Evolutionary conservation across 2,329 filamentous ascomycete genomes (phyloP).

Genomic region (Colletotrichum sp.): DNA sequence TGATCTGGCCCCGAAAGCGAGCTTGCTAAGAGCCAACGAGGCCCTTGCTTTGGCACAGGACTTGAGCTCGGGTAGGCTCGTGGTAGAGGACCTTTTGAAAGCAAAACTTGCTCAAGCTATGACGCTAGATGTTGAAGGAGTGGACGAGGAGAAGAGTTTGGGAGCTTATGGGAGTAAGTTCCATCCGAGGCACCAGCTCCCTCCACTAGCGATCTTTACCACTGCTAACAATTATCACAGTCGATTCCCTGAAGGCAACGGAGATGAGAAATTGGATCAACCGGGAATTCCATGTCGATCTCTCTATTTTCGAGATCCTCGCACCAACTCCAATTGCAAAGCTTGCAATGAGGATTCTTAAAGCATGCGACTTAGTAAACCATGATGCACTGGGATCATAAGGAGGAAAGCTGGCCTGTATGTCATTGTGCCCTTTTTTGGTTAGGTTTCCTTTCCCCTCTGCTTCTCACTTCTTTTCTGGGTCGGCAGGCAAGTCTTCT

Average conservation of each 20-base stretch:
- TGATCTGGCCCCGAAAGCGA: not conserved
- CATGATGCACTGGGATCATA: not conserved
- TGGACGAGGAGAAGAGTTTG: slow-evolving; percentile 22
- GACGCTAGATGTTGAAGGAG: slow-evolving; percentile 9
- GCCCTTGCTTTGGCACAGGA: slow-evolving; percentile 32
- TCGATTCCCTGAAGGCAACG: slow-evolving; percentile 28
- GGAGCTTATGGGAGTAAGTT: slow-evolving; percentile 20
- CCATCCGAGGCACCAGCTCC: not conserved
- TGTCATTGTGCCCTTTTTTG: not conserved
- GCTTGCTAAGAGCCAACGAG: slow-evolving; percentile 19
- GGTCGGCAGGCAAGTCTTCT: too few relatives aligned
- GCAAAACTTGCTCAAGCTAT: slow-evolving; percentile 29
- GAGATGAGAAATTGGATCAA: slow-evolving; percentile 28
- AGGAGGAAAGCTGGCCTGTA: not conserved
- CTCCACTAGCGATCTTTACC: not conserved
- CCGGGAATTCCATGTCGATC: slow-evolving; percentile 23
- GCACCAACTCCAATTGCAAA: not conserved
- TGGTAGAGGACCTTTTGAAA: slow-evolving; percentile 40
- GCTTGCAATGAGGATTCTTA: not conserved
- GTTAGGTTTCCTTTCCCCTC: too few relatives aligned
- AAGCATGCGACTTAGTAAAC: not conserved
- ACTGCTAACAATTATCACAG: not conserved
- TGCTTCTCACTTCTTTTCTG: too few relatives aligned
- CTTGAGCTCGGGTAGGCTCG: slow-evolving; percentile 30
- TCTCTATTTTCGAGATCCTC: slow-evolving; percentile 26